Evolutionary conservation across 2,329 filamentous ascomycete species (phyloP).

Genomic region (Cladosporium phlei): DNA sequence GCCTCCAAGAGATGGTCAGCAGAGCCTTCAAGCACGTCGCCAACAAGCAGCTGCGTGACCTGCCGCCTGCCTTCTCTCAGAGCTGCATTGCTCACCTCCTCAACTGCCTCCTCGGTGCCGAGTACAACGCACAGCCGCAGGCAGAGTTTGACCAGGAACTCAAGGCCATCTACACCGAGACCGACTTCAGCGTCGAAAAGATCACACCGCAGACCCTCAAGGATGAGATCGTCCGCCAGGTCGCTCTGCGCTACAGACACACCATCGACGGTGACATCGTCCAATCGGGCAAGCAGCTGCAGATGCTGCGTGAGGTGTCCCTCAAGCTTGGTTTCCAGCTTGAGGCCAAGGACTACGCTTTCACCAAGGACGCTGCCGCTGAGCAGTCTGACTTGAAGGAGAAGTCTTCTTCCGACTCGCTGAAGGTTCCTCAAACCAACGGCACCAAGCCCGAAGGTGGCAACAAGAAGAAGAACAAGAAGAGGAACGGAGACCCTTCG

Average conservation of each 20-base stretch:
- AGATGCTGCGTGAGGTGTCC: slow-evolving; percentile 82
- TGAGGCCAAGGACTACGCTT: slow-evolving; percentile 70
- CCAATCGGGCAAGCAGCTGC: slow-evolving; percentile 64
- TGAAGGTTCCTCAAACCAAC: slow-evolving; percentile 31
- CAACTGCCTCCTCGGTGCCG: slow-evolving; percentile 82
- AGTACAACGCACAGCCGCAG: slow-evolving; percentile 69
- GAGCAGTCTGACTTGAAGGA: slow-evolving; percentile 19
- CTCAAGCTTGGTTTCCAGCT: slow-evolving; percentile 89
- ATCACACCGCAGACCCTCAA: slow-evolving; percentile 70
- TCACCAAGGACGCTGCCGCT: slow-evolving; percentile 44
- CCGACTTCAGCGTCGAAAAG: slow-evolving; percentile 74
- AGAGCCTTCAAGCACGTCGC: slow-evolving; percentile 92
- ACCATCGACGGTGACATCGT: slow-evolving; percentile 65
- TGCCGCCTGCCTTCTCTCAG: slow-evolving; percentile 75
- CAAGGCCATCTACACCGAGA: slow-evolving; percentile 71
- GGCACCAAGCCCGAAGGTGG: slow-evolving; percentile 28
- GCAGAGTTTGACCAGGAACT: slow-evolving; percentile 73
- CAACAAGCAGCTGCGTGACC: slow-evolving; percentile 69
- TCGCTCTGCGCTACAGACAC: slow-evolving; percentile 70
- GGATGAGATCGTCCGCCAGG: slow-evolving; percentile 65
- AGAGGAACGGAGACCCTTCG: slow-evolving; percentile 47
- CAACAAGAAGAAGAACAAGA: slow-evolving; percentile 55
- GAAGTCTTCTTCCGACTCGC: slow-evolving; percentile 28
- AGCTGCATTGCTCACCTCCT: slow-evolving; percentile 79
- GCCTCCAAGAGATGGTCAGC: slow-evolving; percentile 89